Evolutionary conservation across 768 basidiomycete genomes (phyloP).

Genomic region (Suillus occidentalis): DNA sequence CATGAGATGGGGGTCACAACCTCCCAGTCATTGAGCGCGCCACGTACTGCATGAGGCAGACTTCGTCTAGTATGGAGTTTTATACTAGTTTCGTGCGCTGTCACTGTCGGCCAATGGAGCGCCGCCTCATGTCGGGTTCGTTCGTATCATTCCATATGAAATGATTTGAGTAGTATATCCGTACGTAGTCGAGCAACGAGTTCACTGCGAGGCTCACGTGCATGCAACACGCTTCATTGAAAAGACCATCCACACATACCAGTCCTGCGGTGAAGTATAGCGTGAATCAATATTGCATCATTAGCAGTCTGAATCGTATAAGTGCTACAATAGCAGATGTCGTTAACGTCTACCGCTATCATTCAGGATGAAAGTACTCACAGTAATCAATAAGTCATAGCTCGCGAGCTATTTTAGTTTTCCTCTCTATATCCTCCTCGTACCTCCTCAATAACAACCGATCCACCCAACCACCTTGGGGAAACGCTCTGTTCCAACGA

Average conservation of each 20-base stretch:
- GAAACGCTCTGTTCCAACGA: constrained; percentile 91
- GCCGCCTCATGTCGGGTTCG: neutral
- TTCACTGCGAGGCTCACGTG: neutral
- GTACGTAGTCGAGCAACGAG: neutral
- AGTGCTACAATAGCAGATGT: neutral
- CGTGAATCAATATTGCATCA: neutral
- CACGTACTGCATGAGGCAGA: neutral
- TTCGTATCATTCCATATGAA: neutral
- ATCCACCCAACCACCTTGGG: constrained; percentile 83
- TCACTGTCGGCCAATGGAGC: neutral
- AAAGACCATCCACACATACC: neutral
- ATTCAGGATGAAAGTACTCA: neutral
- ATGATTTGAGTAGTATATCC: neutral
- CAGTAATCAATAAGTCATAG: constrained; percentile 1
- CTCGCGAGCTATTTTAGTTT: neutral
- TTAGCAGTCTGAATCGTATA: neutral
- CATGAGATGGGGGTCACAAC: neutral
- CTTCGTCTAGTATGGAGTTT: too few relatives aligned
- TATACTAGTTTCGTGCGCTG: too few relatives aligned
- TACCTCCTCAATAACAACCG: constrained; percentile 69
- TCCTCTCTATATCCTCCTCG: constrained; percentile 37
- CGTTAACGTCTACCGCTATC: neutral
- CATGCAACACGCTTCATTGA: neutral
- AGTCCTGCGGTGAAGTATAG: neutral
- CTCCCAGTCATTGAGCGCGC: neutral